Evolutionary conservation across 2,329 filamentous ascomycete species (phyloP).

Genomic region (Fusarium proliferatum): DNA sequence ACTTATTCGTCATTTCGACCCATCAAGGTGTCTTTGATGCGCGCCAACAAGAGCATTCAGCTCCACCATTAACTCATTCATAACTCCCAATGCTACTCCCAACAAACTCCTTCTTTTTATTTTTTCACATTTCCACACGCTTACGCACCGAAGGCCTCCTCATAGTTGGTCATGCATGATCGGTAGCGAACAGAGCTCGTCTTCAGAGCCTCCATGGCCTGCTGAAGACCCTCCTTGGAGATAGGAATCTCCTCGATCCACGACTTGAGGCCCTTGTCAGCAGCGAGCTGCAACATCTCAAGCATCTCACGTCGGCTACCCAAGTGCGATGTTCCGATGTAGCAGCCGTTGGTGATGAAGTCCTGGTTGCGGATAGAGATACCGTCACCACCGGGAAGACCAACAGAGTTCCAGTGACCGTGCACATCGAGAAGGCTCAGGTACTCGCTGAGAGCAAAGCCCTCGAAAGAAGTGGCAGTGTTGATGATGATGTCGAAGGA

Average conservation of each 20-base stretch:
- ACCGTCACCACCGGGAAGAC: slow-evolving; percentile 80
- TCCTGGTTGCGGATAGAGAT: slow-evolving; percentile 78
- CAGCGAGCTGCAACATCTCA: slow-evolving; percentile 77
- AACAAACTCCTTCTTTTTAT: slow-evolving; percentile 11
- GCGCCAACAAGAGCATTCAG: slow-evolving; percentile 7
- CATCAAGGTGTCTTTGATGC: slow-evolving; percentile 38
- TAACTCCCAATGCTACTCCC: slow-evolving; percentile 13
- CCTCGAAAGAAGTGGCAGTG: slow-evolving; percentile 75
- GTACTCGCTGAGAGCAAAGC: slow-evolving; percentile 77
- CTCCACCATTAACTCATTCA: slow-evolving; percentile 29
- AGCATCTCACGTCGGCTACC: slow-evolving; percentile 77
- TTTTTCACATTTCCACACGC: not conserved
- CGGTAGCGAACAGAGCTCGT: slow-evolving; percentile 80
- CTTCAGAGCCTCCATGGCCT: slow-evolving; percentile 75
- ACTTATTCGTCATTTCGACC: slow-evolving; percentile 30
- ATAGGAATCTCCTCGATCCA: slow-evolving; percentile 82
- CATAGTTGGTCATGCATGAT: slow-evolving; percentile 78
- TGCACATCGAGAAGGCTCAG: slow-evolving; percentile 84
- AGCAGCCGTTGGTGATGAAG: slow-evolving; percentile 78
- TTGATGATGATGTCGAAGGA: slow-evolving; percentile 83
- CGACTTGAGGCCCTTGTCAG: slow-evolving; percentile 74
- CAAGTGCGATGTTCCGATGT: slow-evolving; percentile 77
- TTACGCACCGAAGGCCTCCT: slow-evolving; percentile 71
- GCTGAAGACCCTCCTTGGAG: slow-evolving; percentile 74
- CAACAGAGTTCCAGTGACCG: slow-evolving; percentile 82